A percentile compares a stretch with the other conserved stretches of the same genome.
Conservation (phyloP, 2,329 filamentous ascomycete species). For the Arthrobotrys entomopaga region DNA sequence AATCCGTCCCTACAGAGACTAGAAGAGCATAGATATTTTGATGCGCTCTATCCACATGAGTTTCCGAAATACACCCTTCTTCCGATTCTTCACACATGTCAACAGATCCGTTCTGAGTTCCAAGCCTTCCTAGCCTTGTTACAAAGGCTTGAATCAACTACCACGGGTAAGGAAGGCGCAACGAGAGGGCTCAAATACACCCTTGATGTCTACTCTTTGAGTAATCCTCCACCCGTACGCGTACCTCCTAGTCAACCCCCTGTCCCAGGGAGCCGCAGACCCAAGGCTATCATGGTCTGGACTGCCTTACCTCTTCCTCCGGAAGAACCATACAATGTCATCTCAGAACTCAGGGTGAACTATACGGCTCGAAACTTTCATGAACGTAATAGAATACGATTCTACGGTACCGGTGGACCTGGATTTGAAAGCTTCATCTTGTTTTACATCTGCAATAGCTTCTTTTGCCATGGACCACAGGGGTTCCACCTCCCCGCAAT, state of each 20-base stretch:
- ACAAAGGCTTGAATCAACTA: neutral
- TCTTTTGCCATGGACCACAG: constrained; percentile 42
- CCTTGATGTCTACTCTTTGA: neutral
- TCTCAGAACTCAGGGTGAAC: constrained; percentile 33
- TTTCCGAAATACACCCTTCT: constrained; percentile 23
- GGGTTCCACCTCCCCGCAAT: constrained; percentile 23
- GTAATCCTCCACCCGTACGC: neutral
- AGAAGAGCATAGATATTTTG: neutral
- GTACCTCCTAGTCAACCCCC: too few species aligned
- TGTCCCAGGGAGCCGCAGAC: too few species aligned
- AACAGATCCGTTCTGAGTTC: constrained; percentile 25
- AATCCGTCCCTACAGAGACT: neutral
- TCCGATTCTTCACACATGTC: constrained; percentile 37
- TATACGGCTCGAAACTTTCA: constrained; percentile 7
- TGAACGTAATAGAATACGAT: neutral
- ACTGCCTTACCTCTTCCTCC: constrained; percentile 24
- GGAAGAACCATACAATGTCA: constrained; percentile 30
- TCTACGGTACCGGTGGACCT: constrained; percentile 4
- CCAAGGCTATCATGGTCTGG: constrained; percentile 4
- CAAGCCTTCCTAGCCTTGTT: constrained; percentile 17
- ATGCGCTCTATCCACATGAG: neutral
- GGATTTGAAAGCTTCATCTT: constrained; percentile 1
- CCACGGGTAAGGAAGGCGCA: neutral
- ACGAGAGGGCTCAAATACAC: constrained; percentile 16
- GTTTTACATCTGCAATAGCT: constrained; percentile 14